Evolutionary conservation across 2,329 filamentous ascomycete genomes (phyloP), one percentile per base, ranked within the genome.

Genomic region (Claviceps africana): DNA sequence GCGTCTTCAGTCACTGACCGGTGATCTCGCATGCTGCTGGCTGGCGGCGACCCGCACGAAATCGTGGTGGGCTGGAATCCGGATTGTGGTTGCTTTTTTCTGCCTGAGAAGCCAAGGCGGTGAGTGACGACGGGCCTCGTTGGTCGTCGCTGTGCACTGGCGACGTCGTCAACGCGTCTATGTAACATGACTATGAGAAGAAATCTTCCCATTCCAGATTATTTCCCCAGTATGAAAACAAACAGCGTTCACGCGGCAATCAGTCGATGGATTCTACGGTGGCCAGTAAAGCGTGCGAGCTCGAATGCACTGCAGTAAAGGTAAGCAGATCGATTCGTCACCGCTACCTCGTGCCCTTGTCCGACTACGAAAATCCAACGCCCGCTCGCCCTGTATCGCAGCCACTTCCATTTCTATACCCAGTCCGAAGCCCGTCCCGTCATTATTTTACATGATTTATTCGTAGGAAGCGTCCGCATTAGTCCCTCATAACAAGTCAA

Each of bases 21-120:
- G 57, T 64, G 60, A 61, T 59, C 60, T 59, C 57, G 61, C 61
- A 61, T 62, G 60, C 61, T 64, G 56, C 62, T 64, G 56, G 57
- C 56, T 52, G 53, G 54, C 57, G 56, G 56, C 61, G 60, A 61
- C 61, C 55, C 55, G 60, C 61, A 58, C 57, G 54, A 55, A 56
- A 55, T 57, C 59, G 59, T 62, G 58, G 60, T 58, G 58, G 58
- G 58, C 56, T 60, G 60, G 40, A 39, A n/a, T n/a, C n/a, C n/a
- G n/a, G n/a, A n/a, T 50, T 49, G 35, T 61, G 45, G 55, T 48
- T 51, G 59, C 61, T 64, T 65, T 65, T 66, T 65, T 65, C 62
- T 65, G 63, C 63, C 62, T 56, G 53, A 55, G 55, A 50, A 53
- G 50, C 56, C 57, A 63, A 57, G 60, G 64, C 64, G 64, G 64